Base-by-base conservation (phyloP, 805 yeast species). In the Candida adriatica region DNA sequence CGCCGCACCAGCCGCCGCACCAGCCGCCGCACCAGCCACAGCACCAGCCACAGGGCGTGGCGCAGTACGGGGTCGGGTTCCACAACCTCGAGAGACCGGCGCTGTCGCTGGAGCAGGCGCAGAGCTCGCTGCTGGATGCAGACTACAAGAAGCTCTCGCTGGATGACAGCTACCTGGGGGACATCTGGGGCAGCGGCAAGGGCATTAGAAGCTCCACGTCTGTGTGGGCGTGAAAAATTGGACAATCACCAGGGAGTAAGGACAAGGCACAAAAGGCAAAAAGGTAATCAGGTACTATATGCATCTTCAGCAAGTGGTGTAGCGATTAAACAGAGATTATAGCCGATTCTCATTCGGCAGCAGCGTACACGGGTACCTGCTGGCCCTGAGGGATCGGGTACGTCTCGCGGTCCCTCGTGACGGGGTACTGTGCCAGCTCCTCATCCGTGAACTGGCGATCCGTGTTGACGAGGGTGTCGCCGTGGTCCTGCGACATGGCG, bases 361-460 rank as follows among this genome's bases (percentile, higher is more conserved):
- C 20, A 18, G 15, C 16, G 14, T 31, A 39, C 13, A 36, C 33
- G 3, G 38, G 39, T 5, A 45, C 36, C 16, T 27, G 29, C 30
- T 45, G 51, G 8, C 51, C 51, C 27, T 48, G 37, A 8, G 53
- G 50, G 6, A 47, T 48, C 11, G 53, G 51, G 18, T 48, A 48
- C 5, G 36, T 24, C 9, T 45, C 43, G 13, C 38, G 26, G 15
- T 35, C 33, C 3, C 21, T 25, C 5, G 30, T 30, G 8, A 44
- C 4, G 17, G 55, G 55, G 21, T 46, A 49, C 26, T 39, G 42
- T 2, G 26, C 37, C 33, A 49, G 27, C 16, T 49, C 51, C 6
- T 31, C 42, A 33, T 49, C 51, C 3, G 45, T 42, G 27, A 49
- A 49, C 15, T 41, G 48, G 30, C 46, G 39, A 16, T 34, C 20